phyloP scores from a whole-genome alignment of 2,329 filamentous ascomycete genomes.

The Thermothelomyces thermophilus region DNA sequence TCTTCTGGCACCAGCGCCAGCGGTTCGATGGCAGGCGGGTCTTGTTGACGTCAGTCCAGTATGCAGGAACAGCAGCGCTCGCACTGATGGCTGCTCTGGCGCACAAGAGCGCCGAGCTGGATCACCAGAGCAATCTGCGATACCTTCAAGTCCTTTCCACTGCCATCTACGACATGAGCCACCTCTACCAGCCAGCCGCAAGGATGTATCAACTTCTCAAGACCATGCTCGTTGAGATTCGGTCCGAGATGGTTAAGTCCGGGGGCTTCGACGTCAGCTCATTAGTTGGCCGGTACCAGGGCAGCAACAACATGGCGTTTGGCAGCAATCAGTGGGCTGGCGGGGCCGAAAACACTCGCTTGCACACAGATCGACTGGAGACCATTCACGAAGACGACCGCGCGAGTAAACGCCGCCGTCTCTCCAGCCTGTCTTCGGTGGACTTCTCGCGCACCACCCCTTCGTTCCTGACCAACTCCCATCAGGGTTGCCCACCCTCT shows the following conservation, averaged over 20 bases:
- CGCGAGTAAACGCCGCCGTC: constrained; percentile 17
- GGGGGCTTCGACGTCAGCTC: constrained; percentile 13
- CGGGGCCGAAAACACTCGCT: not conserved
- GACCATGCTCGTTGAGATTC: constrained; percentile 45
- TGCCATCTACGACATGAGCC: constrained; percentile 46
- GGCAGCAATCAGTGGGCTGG: constrained; percentile 12
- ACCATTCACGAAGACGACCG: constrained; percentile 7
- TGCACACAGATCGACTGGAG: not conserved
- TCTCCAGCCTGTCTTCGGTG: constrained; percentile 14
- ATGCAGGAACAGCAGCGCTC: constrained; percentile 48
- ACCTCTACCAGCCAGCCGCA: constrained; percentile 46
- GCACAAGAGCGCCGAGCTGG: constrained; percentile 31
- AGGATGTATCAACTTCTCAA: constrained; percentile 48
- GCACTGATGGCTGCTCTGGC: constrained; percentile 46
- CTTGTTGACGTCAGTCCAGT: constrained; percentile 45
- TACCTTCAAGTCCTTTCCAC: constrained; percentile 48
- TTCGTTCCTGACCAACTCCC: constrained; percentile 9
- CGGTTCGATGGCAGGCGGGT: constrained; percentile 46
- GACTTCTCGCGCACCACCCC: constrained; percentile 10
- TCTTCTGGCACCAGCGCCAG: constrained; percentile 50
- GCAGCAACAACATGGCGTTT: constrained; percentile 9
- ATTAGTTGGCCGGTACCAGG: constrained; percentile 15
- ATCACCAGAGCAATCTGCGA: constrained; percentile 35
- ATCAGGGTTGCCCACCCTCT: constrained; percentile 5
- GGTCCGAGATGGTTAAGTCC: constrained; percentile 27